A percentile compares a stretch with the other conserved stretches of the same genome.
Evolutionary conservation across 768 basidiomycete species (phyloP).

Genomic region (Boletus rex-veris): DNA sequence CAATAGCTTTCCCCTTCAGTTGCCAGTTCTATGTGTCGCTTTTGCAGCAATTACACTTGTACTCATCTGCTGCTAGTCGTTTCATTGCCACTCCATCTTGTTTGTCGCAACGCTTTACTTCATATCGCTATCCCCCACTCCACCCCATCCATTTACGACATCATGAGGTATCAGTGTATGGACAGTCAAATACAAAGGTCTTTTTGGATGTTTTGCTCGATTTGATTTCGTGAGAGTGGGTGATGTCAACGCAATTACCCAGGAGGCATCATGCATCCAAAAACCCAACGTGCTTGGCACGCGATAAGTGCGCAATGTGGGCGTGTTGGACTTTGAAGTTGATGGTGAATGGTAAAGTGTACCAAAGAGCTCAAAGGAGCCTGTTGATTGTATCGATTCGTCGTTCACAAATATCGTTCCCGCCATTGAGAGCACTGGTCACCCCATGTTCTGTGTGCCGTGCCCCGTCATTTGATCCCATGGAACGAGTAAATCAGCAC

Average conservation of each 20-base stretch:
- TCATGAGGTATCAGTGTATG: constrained; percentile 17
- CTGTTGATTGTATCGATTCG: background rate
- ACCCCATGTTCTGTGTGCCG: background rate
- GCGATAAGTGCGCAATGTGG: too few relatives aligned
- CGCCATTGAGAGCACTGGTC: background rate
- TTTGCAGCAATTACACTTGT: constrained; percentile 23
- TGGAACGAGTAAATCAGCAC: background rate
- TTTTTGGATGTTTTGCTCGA: background rate
- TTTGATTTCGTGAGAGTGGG: background rate
- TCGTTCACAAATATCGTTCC: background rate
- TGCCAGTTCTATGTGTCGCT: constrained; percentile 7
- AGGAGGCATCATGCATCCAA: too few relatives aligned
- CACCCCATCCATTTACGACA: constrained; percentile 7
- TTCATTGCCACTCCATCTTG: constrained; percentile 12
- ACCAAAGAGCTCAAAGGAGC: background rate
- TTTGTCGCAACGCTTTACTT: constrained; percentile 19
- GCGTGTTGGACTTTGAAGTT: background rate
- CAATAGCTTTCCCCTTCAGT: background rate
- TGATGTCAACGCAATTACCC: background rate
- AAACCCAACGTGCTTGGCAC: too few relatives aligned
- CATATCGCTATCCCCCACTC: constrained; percentile 1
- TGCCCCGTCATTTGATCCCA: background rate
- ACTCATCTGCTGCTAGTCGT: constrained; percentile 13
- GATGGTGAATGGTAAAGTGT: background rate
- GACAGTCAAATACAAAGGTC: constrained; percentile 13